Evolutionary conservation across 2,329 filamentous ascomycete species (phyloP).

Genomic region (Zymoseptoria crescenta): DNA sequence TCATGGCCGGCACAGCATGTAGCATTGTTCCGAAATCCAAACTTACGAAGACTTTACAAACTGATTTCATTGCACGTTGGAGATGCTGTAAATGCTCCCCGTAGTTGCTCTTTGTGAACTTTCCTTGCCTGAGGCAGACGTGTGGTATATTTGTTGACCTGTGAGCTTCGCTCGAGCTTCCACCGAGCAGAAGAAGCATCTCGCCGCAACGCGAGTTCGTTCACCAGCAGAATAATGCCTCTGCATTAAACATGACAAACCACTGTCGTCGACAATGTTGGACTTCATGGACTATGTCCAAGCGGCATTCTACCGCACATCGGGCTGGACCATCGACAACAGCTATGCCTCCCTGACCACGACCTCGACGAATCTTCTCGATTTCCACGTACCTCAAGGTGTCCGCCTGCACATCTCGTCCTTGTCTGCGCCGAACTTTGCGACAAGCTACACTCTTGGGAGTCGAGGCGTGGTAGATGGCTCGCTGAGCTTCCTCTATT

Average conservation of each 20-base stretch:
- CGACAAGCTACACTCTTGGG: conserved; percentile 85
- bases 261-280: conserved; percentile 54
- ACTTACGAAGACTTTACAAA: too few relatives aligned
- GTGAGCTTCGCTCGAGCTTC: not conserved
- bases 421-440: conserved; percentile 85
- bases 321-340: conserved; percentile 85
- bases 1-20: too few relatives aligned
- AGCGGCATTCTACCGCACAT: conserved; percentile 77
- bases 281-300: conserved; percentile 98
- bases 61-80: too few relatives aligned
- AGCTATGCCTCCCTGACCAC: conserved; percentile 81
- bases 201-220: not conserved
- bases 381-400: conserved; percentile 79
- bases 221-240: not conserved
- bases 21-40: too few relatives aligned
- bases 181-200: not conserved
- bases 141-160: not conserved
- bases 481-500: conserved; percentile 95
- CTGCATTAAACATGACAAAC: not conserved
- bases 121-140: not conserved
- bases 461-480: conserved; percentile 88
- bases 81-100: too few relatives aligned
- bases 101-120: not conserved
- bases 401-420: conserved; percentile 83
- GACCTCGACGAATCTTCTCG: conserved; percentile 75